Base-by-base conservation (phyloP, 2,329 filamentous ascomycete genomes). In the Didymella lethalis region DNA sequence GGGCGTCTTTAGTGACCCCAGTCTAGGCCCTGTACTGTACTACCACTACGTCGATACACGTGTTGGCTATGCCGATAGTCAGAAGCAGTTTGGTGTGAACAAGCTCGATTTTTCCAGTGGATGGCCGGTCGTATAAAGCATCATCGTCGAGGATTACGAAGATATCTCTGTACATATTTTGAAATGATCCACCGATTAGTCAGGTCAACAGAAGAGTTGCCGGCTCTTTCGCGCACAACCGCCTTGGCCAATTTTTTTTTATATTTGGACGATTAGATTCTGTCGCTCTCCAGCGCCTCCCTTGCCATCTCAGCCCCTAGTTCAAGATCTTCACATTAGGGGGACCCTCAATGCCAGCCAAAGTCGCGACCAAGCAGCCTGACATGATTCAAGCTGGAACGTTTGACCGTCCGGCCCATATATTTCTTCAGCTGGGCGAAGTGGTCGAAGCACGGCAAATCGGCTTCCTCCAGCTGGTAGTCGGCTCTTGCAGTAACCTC, bases 81-180 rank as follows among this genome's bases (percentile, higher is more conserved):
- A 82, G 61, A 82, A 82, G 67, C 73, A 70, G 38, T 82, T 83
- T 59, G 81, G 81, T 18, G 81, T 80, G 78, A 83, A 83, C 60
- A 77, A 69, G 31, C 76, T 83, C 34, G 57, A 75, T 53, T 83
- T 78, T 63, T 78, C 73, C 1, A 76, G 72, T 36, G 80, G 79
- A 23, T 83, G 81, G 81, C 81, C 81, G 18, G 49, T 52, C 5
- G 61, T 55, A 6, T 62, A 11, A 57, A 14, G 11, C 10, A 5
- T 16, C 23, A 3, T 11, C 7, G 8, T 20, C 16, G 36, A 7
- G 16, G 11, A 11, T 3, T 0, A 12, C 11, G n/a, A 4, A 7
- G 36, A 20, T 4, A 40, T 10, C 3, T 1, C 20, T 20, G 18
- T 40, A 40, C 8, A 40, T 40, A 7, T n/a, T 20, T 14, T 3